phyloP scores from a whole-genome alignment of 805 yeast genomes.

The Starmerella floris region DNA sequence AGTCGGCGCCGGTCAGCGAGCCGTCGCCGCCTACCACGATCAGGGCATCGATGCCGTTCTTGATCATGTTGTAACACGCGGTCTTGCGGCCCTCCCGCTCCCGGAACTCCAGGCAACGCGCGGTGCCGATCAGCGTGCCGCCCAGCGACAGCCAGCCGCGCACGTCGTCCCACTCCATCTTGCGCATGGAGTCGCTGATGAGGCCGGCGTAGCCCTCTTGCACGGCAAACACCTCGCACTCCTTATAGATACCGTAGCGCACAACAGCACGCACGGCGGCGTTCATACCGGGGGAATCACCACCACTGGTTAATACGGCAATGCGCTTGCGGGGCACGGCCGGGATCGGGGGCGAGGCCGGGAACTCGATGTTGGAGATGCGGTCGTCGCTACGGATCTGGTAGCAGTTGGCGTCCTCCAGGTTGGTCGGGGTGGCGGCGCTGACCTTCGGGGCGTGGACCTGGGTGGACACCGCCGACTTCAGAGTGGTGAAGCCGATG shows the following conservation, averaged over 20 bases:
- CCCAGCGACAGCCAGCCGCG: conserved; percentile 87
- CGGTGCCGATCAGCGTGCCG: conserved; percentile 94
- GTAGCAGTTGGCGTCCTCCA: conserved; percentile 3
- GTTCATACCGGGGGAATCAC: conserved; percentile 98
- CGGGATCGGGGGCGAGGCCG: conserved; percentile 12
- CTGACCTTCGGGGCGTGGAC: conserved; percentile 2
- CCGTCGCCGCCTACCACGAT: conserved; percentile 99
- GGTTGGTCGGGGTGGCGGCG: background rate
- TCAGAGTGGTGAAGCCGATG: conserved; percentile 53
- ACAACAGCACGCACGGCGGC: conserved; percentile 93
- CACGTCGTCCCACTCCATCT: conserved; percentile 87
- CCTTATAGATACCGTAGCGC: conserved; percentile 73
- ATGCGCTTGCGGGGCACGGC: conserved; percentile 37
- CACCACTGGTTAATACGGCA: conserved; percentile 97
- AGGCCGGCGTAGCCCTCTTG: conserved; percentile 93
- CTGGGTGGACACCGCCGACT: conserved; percentile 12
- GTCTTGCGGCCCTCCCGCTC: conserved; percentile 72
- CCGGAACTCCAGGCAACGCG: conserved; percentile 74
- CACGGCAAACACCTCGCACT: conserved; percentile 83
- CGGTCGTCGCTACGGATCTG: conserved; percentile 4
- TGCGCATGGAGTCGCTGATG: conserved; percentile 52
- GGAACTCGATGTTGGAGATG: conserved; percentile 13
- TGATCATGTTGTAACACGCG: conserved; percentile 75
- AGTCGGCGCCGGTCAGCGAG: conserved; percentile 92
- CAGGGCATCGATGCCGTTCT: conserved; percentile 82